phyloP scores from a whole-genome alignment of 768 basidiomycete species.

The Porpolomopsis calyptriformis region DNA sequence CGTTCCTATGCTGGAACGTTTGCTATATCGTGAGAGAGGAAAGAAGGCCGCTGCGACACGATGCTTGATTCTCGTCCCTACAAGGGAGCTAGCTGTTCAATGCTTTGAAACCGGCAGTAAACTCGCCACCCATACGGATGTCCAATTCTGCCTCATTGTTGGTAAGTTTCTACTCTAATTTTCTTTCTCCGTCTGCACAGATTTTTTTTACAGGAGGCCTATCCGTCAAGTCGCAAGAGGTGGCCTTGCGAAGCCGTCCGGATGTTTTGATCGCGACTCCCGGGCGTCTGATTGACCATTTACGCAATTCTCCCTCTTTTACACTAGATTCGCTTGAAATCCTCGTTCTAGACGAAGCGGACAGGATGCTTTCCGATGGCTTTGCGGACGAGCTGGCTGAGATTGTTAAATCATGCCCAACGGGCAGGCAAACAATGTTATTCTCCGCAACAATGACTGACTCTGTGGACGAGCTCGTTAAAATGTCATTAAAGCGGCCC shows the following conservation, averaged over 20 bases:
- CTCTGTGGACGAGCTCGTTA: constrained; percentile 85
- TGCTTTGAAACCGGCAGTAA: constrained; percentile 87
- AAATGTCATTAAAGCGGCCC: constrained; percentile 86
- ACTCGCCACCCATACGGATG: constrained; percentile 78
- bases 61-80: constrained; percentile 88
- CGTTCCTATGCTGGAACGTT: constrained; percentile 86
- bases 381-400: constrained; percentile 92
- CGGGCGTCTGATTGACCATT: constrained; percentile 94
- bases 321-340: constrained; percentile 87
- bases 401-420: constrained; percentile 84
- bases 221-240: constrained; percentile 87
- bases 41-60: constrained; percentile 78
- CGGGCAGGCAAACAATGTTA: constrained; percentile 90
- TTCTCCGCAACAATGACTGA: constrained; percentile 99
- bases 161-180: constrained; percentile 38
- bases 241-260: constrained; percentile 71
- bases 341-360: constrained; percentile 93
- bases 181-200: constrained; percentile 7
- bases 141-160: constrained; percentile 84
- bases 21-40: constrained; percentile 85
- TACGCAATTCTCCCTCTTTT: constrained; percentile 91
- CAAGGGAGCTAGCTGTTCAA: constrained; percentile 91
- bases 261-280: constrained; percentile 96
- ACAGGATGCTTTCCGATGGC: constrained; percentile 92
- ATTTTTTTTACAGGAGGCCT: constrained; percentile 50